Evolutionary conservation across 2,329 filamentous ascomycete species (phyloP).

Genomic region (Arthrobotrys entomopaga): DNA sequence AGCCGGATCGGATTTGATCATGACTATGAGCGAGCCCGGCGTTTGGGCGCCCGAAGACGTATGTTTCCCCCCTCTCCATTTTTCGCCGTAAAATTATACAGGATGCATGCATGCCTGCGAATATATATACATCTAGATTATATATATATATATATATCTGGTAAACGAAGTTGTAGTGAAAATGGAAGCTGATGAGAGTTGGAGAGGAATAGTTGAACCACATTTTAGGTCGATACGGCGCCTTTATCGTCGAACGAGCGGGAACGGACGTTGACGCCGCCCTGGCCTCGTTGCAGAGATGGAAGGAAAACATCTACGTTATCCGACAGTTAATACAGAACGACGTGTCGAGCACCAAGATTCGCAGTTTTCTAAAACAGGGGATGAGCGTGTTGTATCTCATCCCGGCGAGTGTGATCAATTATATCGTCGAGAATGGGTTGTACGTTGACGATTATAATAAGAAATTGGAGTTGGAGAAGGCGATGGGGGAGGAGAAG

Average conservation of each 20-base stretch:
- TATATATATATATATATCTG: not conserved
- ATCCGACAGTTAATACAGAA: conserved; percentile 89
- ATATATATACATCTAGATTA: not conserved
- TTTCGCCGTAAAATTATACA: not conserved
- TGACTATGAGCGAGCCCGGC: conserved; percentile 77
- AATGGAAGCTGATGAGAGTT: not conserved
- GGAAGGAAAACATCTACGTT: conserved; percentile 81
- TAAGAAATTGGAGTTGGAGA: conserved; percentile 65
- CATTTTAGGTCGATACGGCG: conserved; percentile 83
- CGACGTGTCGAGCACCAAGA: conserved; percentile 83
- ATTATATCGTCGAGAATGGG: conserved; percentile 75
- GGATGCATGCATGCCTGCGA: not conserved
- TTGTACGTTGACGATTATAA: conserved; percentile 71
- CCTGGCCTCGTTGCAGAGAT: conserved; percentile 80
- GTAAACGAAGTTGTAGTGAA: too few species aligned
- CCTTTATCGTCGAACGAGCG: conserved; percentile 85
- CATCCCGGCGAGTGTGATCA: conserved; percentile 77
- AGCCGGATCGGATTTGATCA: conserved; percentile 79
- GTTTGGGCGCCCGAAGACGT: conserved; percentile 88
- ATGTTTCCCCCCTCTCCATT: conserved; percentile 9
- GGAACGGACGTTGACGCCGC: conserved; percentile 91
- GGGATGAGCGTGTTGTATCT: conserved; percentile 84
- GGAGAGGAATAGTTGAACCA: conserved; percentile 68
- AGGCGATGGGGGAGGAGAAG: conserved; percentile 62
- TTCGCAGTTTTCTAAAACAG: conserved; percentile 79